These are phyloP conservation scores for Planoprotostelium fungivorum DNA, from an alignment of 78 protist genomes.

Conservation along the genomic window DNA sequence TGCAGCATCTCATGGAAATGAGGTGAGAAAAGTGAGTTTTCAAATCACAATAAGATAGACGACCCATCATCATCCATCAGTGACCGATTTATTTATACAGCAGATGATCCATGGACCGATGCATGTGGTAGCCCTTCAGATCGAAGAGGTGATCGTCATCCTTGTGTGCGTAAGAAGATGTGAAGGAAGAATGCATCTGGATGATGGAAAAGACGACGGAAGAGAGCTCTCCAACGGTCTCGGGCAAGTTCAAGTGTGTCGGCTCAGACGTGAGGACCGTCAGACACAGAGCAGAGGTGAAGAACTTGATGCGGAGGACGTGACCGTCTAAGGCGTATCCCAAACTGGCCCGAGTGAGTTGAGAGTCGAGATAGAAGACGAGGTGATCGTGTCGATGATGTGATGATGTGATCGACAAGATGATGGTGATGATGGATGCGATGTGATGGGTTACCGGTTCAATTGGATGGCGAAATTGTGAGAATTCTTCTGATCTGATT, in stretches of 20 bases:
- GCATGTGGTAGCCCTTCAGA: no score
- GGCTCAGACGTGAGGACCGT: background rate
- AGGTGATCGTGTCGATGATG: no score
- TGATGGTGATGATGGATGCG: no score
- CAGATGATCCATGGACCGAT: no score
- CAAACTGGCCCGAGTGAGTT: background rate
- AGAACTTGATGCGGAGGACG: background rate
- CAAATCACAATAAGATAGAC: no score
- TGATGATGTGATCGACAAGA: no score
- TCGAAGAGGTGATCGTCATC: no score
- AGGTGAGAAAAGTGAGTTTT: no score
- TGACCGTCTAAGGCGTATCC: background rate
- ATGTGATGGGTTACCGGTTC: background rate
- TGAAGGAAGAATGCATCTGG: background rate
- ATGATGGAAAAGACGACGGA: background rate
- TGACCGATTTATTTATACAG: no score
- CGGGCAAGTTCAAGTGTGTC: background rate
- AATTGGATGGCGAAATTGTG: background rate
- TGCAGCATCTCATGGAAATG: no score
- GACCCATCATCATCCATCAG: no score
- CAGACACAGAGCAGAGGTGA: background rate
- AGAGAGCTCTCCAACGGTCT: background rate
- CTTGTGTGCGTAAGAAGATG: background rate
- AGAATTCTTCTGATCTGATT: background rate
- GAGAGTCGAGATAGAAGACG: background rate